Evolutionary conservation across 1,284 basidiomycete genomes (phyloP), one percentile per base, ranked within the genome.

Genomic region (Meripilus lineatus): DNA sequence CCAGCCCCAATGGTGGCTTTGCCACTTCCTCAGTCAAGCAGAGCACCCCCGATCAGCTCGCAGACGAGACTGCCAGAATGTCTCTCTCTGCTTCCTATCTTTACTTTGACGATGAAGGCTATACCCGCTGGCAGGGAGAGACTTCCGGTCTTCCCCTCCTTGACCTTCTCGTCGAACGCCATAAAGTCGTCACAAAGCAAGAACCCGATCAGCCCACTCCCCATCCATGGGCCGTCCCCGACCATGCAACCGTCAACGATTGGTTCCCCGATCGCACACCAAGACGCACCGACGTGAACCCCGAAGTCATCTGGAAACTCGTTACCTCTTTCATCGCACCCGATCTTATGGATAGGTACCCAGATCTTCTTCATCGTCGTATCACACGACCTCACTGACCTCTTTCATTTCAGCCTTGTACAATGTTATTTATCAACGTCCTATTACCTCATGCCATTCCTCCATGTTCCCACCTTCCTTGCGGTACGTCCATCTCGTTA

Each of bases 391-490:
- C 15, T 21, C 15, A 21, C 36, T 30, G 23, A 28, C 44, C 50
- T 37, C 50, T 33, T 22, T 38, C 33, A 32, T 51, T 40, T 43
- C 46, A 89, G 84, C 55, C 72, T 89, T 46, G 84, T 88, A 3
- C 84, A 87, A 56, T 86, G 79, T 59, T 87, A 83, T 64, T 70
- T 94, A 44, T 92, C 89, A 17, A 94, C 91, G 32, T 88, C 89
- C n/a, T 91, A 90, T 59, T 89, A 93, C 52, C 74, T 93, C 41
- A 79, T 93, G 63, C 91, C 91, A 2, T 93, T 93, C 67, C 72
- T 94, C 32, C 91, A 94, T 54, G 83, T 93, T 46, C 91, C 91
- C 10, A 84, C 85, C 2, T 94, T 93, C 66, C 71, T 93, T 36
- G 73, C 81, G 37, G 85, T 88, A 58, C 52, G 84, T 74, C n/a